These are phyloP conservation scores for Fraxinus velutina DNA, from an alignment of 305 asterid species.

Conservation along the genomic window DNA sequence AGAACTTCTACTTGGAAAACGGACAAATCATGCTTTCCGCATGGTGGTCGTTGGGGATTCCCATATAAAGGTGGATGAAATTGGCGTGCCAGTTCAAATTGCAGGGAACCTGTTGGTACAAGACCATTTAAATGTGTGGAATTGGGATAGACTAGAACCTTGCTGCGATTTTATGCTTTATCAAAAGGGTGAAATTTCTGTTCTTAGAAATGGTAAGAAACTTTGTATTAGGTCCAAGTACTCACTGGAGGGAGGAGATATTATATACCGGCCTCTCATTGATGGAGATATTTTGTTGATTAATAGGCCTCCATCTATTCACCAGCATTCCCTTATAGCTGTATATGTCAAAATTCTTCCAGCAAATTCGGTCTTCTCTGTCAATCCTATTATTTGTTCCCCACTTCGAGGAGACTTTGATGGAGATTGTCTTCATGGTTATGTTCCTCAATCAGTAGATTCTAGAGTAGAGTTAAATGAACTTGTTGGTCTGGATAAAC, in stretches of 20 bases:
- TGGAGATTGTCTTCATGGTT: conserved; percentile 97
- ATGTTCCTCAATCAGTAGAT: conserved; percentile 75
- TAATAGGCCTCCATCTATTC: conserved; percentile 94
- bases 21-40: conserved; percentile 75
- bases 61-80: conserved; percentile 58
- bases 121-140: conserved; percentile 56
- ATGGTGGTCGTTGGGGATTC: conserved; percentile 97
- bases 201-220: conserved; percentile 54
- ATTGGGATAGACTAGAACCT: conserved; percentile 55
- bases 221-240: conserved; percentile 50
- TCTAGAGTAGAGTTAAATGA: conserved; percentile 73
- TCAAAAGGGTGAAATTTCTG: conserved; percentile 43
- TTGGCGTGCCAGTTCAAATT: conserved; percentile 69
- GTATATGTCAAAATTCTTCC: conserved; percentile 74
- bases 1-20: conserved; percentile 75
- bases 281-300: conserved; percentile 85
- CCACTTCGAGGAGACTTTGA: conserved; percentile 97
- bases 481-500: conserved; percentile 67
- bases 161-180: conserved; percentile 57
- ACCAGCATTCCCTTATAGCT: conserved; percentile 87
- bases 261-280: conserved; percentile 57
- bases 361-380: conserved; percentile 48
- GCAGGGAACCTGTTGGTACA: conserved; percentile 61
- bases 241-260: conserved; percentile 64
- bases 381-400: conserved; percentile 79